Evolutionary conservation across 805 yeast genomes (phyloP).

Genomic region (Saturnispora silvae): DNA sequence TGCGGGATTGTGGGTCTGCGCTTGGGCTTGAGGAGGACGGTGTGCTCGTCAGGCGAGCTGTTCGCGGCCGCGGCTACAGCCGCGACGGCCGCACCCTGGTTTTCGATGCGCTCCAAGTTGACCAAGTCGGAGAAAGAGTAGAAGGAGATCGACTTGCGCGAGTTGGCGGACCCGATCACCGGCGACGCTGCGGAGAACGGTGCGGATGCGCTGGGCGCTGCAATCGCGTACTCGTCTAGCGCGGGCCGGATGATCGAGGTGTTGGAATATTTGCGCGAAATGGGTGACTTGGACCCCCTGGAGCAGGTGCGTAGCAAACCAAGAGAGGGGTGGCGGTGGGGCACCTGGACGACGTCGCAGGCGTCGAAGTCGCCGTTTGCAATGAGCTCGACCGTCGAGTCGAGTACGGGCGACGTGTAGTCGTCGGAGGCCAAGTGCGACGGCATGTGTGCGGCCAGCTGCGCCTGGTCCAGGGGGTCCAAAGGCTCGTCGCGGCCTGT

Average conservation of each 20-base stretch:
- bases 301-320: constrained; percentile 6
- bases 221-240: neutral
- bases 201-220: too few species aligned
- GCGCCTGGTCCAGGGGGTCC: neutral
- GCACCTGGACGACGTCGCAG: constrained; percentile 51
- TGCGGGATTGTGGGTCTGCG: constrained; percentile 10
- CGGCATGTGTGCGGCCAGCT: constrained; percentile 3
- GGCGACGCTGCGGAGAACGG: neutral
- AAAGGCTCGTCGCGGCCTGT: neutral
- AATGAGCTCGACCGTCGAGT: constrained; percentile 60
- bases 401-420: constrained; percentile 71
- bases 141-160: constrained; percentile 23
- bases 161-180: neutral
- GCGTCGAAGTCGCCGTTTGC: constrained; percentile 53
- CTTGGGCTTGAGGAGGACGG: neutral
- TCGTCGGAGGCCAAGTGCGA: constrained; percentile 42
- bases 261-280: constrained; percentile 5
- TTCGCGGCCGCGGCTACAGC: constrained; percentile 8
- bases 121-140: constrained; percentile 26
- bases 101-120: constrained; percentile 18
- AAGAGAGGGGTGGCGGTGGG: constrained; percentile 13
- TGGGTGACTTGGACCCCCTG: constrained; percentile 4
- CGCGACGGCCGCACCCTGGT: neutral
- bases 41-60: neutral
- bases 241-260: too few species aligned